Base-by-base conservation (phyloP, 2,329 filamentous ascomycete genomes). In the Curvularia sp. region DNA sequence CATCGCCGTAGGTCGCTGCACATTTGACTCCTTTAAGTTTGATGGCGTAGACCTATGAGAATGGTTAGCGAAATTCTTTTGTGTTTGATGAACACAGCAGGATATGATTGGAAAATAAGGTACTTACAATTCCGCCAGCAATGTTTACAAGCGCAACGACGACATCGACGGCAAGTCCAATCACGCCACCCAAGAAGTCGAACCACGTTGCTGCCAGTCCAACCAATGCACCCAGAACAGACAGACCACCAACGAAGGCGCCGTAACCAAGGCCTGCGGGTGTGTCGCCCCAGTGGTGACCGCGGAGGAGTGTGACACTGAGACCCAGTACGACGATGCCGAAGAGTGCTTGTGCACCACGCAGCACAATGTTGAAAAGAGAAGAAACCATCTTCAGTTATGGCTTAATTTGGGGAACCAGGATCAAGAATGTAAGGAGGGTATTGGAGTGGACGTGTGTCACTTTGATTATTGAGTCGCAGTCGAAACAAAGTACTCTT, bases 11-110 rank as follows among this genome's bases (percentile, higher is more conserved):
- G 15, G 13, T 35, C 20, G 20, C 0, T 9, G 51, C 20, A 50
- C 70, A 65, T 15, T 59, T 53, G 8, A 63, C 51, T 12, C 63
- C 66, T 5, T 50, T 44, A 35, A 71, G 50, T 31, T 70, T 70
- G 48, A 66, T 47, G 2, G 63, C 66, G 26, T 69, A 46, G 20
- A 69, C 47, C 69, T 73, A 28, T 9, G 51, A 13, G 28, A 15
- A 13, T 22, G 35, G 22, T 57, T 24, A 57, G 54, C 28, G 22
- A 30, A 9, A 2, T 0, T 2, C 1, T 24, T 4, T 28, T 8
- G 9, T 26, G 3, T 18, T 43, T 15, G 13, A 22, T 4, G 22
- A n/a, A 15, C 15, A 22, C 8, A 42, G 26, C 9, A 49, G 22
- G n/a, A 42, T 38, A 24, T 28, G 1, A 49, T 26, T 5, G 30